Base-by-base conservation (phyloP, 1,284 basidiomycete genomes). In the Neonothopanus nambi region DNA sequence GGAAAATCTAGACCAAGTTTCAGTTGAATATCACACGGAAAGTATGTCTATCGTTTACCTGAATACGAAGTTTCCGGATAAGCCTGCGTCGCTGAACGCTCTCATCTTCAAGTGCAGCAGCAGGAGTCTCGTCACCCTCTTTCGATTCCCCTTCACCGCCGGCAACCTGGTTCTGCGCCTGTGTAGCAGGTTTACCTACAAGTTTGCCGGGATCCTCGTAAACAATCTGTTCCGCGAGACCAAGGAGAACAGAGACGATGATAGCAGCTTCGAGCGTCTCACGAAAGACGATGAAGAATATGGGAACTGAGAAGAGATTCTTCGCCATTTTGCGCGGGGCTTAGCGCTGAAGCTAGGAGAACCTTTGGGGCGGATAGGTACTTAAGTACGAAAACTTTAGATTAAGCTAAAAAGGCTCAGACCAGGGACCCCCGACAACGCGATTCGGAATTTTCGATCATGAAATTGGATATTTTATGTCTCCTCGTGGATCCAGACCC, bases 261-360 rank as follows among this genome's bases (percentile, higher is more conserved):
- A 95, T 89, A 48, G 84, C 85, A 7, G 91, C 90, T 74, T 96
- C 93, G 59, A 96, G 80, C 1, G 90, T 87, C 78, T 96, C 93
- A 59, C 93, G 83, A 62, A 95, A 91, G 65, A 92, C 82, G 68
- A 94, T 92, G 79, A 95, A 91, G 74, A 91, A 93, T 59, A 92
- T 89, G 63, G 89, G 82, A 50, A 90, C 77, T 55, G 87, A 89
- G 71, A 92, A 92, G 55, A 91, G 72, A 64, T 81, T 78, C 59
- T 75, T 73, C 40, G 78, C 73, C 85, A 87, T 88, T 36, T 3
- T 44, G 26, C n/a, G 3, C 7, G 12, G 24, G 8, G 30, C 30
- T 33, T 33, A 33, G 30, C 30, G 30, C 30, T 33, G 30, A 33
- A 33, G 30, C 30, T 5, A 28, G n/a, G n/a, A n/a, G n/a, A n/a